Evolutionary conservation across 768 basidiomycete species (phyloP).

Genomic region (Tulasnella sp.): DNA sequence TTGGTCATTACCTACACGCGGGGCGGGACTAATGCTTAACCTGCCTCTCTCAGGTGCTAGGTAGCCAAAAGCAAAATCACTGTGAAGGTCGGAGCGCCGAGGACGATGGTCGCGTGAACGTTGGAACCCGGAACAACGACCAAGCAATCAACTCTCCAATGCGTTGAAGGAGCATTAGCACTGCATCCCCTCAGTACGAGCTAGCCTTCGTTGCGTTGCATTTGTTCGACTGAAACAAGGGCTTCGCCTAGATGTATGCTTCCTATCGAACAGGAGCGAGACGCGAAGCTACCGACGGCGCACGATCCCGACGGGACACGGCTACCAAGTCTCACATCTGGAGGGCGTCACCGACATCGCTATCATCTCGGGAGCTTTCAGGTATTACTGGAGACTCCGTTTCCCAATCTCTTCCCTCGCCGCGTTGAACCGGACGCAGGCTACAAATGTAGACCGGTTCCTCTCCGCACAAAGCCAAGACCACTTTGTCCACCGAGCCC

Average conservation of each 20-base stretch:
- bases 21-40: background rate
- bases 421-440: too few species aligned
- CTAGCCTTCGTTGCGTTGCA: too few species aligned
- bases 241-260: too few species aligned
- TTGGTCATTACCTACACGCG: too few species aligned
- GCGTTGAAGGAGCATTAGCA: background rate
- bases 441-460: background rate
- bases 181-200: background rate
- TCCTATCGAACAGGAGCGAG: too few species aligned
- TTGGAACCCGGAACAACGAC: background rate
- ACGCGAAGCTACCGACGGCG: too few species aligned
- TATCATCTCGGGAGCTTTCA: background rate
- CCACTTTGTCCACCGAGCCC: slow-evolving; percentile 2
- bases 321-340: too few species aligned
- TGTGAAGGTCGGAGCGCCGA: slow-evolving; percentile 4
- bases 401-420: background rate
- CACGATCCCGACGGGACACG: too few species aligned
- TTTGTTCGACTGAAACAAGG: too few species aligned
- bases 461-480: background rate
- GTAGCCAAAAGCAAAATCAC: background rate
- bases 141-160: background rate
- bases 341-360: too few species aligned
- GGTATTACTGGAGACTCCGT: background rate
- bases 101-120: slow-evolving; percentile 2
- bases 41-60: background rate